phyloP scores from a whole-genome alignment of 352 stramenopile genomes.

The Globisporangium carolinianum region DNA sequence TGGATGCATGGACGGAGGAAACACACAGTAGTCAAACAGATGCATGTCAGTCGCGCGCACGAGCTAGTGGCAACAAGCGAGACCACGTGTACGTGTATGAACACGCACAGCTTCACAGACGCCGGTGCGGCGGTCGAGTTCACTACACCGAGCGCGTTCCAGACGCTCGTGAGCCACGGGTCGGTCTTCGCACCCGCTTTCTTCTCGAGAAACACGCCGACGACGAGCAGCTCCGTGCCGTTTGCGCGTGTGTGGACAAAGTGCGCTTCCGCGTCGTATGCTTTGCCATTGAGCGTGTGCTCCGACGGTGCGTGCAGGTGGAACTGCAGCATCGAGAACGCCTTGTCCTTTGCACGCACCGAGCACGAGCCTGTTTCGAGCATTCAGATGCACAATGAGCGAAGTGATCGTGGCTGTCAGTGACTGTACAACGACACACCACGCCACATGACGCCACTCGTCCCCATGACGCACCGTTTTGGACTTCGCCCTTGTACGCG shows the following conservation, averaged over 20 bases:
- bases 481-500: slow-evolving; percentile 10
- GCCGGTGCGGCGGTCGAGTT: slow-evolving; percentile 1
- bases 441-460: too few relatives aligned
- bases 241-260: slow-evolving; percentile 26
- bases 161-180: slow-evolving; percentile 7
- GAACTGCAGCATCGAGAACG: slow-evolving; percentile 20
- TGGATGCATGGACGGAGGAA: not conserved
- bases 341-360: slow-evolving; percentile 10
- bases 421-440: too few relatives aligned
- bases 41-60: not conserved
- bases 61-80: not conserved
- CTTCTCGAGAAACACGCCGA: slow-evolving; percentile 17
- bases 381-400: too few relatives aligned
- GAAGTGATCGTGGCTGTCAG: not conserved
- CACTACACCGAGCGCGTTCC: slow-evolving; percentile 1
- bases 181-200: slow-evolving; percentile 6
- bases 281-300: slow-evolving; percentile 33
- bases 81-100: not conserved
- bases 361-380: slow-evolving; percentile 9
- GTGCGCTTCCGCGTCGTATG: slow-evolving; percentile 27
- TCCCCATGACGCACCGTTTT: slow-evolving; percentile 1
- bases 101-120: slow-evolving; percentile 1
- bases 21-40: not conserved
- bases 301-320: slow-evolving; percentile 32
- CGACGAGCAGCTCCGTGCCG: slow-evolving; percentile 14